A percentile compares a stretch with the other conserved stretches of the same genome.
Evolutionary conservation across 352 stramenopile genomes (phyloP).

Genomic region (Phytophthora sojae): DNA sequence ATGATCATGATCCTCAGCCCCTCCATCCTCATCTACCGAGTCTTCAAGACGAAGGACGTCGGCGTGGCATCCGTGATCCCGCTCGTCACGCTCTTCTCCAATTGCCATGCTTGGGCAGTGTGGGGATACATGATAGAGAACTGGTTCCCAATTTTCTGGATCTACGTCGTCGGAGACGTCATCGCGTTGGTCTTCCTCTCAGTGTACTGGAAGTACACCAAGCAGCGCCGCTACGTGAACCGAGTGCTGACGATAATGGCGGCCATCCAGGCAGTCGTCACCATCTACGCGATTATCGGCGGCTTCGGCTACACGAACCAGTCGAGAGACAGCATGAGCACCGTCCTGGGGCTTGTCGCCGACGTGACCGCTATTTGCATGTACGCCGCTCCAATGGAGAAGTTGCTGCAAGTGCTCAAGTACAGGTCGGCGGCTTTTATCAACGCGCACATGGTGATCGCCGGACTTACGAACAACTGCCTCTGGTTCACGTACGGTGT

Average conservation of each 20-base stretch:
- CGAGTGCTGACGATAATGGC: constrained; percentile 21
- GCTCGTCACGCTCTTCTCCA: constrained; percentile 55
- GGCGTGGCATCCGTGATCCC: constrained; percentile 60
- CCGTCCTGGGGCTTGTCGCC: constrained; percentile 34
- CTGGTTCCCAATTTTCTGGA: constrained; percentile 56
- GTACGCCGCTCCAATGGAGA: constrained; percentile 35
- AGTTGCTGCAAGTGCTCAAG: constrained; percentile 35
- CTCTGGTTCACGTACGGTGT: constrained; percentile 46
- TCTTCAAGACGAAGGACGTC: constrained; percentile 45
- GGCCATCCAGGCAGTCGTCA: constrained; percentile 30
- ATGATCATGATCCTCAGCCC: constrained; percentile 55
- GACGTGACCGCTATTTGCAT: constrained; percentile 37
- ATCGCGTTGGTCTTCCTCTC: constrained; percentile 36
- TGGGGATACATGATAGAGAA: constrained; percentile 49
- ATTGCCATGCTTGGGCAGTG: constrained; percentile 49
- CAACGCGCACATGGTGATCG: constrained; percentile 37
- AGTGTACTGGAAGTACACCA: constrained; percentile 41
- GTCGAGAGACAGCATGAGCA: constrained; percentile 19
- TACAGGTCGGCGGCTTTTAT: constrained; percentile 33
- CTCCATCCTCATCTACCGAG: constrained; percentile 42
- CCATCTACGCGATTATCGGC: constrained; percentile 38
- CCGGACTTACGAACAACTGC: constrained; percentile 30
- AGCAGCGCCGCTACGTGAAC: constrained; percentile 32
- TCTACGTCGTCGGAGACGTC: constrained; percentile 44
- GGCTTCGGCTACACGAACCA: constrained; percentile 37